Base-by-base conservation (phyloP, 148 eudicot species). In the Drosera capensis region DNA sequence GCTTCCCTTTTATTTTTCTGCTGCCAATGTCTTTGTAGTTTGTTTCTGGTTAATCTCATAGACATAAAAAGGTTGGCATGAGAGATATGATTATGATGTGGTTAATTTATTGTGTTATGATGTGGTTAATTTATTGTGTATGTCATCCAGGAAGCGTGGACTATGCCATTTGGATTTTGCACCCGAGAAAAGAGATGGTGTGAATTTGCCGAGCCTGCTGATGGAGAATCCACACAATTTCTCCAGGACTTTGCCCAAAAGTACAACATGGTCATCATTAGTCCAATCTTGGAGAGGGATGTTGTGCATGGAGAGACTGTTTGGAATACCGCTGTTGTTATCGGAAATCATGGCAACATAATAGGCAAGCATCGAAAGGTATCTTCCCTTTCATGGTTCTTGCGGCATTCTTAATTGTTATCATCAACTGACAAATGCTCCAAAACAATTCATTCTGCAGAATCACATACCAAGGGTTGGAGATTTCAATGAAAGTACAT, bases 401-500 rank as follows among this genome's bases (percentile, higher is more conserved):
- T 23, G 19, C n/a, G 7, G 23, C 3, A 14, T 54, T 13, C 17
- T 23, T 21, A 36, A 20, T 0, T 19, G 4, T 60, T 8, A 11
- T 22, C n/a, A 1, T 25, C 36, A 47, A 42, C 40, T 25, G 19
- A 25, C 9, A 15, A 46, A 35, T 39, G 1, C 3, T 20, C 11
- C 21, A 50, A 56, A 23, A 20, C 15, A 14, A 41, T 21, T 22
- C n/a, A 41, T 67, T 39, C 53, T 56, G 67, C 87, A 84, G 97
- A 88, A 88, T 68, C 97, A 88, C 67, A 84, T 88, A 51, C 94
- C 97, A 14, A 65, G 97, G 62, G 94, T 84, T 29, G 97, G 97
- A 23, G 94, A 88, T 63, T 88, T 88, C 66, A 80, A 84, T 12
- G 97, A 88, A 79, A 88, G 97, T 59, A 84, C 93, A 15, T 88